phyloP scores from a whole-genome alignment of 2,329 filamentous ascomycete genomes.

The Curvularia verruculosa region DNA sequence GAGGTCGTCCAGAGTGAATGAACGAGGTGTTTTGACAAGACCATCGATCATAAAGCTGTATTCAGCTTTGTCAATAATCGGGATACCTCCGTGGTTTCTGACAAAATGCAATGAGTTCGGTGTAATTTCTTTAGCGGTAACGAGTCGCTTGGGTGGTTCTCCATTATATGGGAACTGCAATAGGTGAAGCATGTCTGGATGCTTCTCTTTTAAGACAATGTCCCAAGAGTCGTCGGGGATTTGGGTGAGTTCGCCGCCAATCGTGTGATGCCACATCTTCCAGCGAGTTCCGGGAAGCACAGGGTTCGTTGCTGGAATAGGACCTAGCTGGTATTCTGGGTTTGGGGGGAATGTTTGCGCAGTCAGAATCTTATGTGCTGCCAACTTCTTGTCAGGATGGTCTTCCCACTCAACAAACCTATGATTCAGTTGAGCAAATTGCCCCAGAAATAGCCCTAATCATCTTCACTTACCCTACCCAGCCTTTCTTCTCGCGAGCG shows the following conservation, averaged over 20 bases:
- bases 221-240: slow-evolving; percentile 63
- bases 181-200: slow-evolving; percentile 54
- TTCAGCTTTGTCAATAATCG: slow-evolving; percentile 64
- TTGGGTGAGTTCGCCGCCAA: slow-evolving; percentile 46
- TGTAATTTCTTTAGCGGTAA: slow-evolving; percentile 63
- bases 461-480: not conserved
- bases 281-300: slow-evolving; percentile 54
- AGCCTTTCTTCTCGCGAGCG: not conserved
- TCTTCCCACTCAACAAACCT: slow-evolving; percentile 58
- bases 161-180: slow-evolving; percentile 58
- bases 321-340: slow-evolving; percentile 53
- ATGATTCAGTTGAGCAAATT: not conserved
- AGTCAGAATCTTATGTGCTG: slow-evolving; percentile 62
- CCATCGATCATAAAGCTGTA: slow-evolving; percentile 65
- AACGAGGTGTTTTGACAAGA: slow-evolving; percentile 64
- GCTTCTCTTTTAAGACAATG: slow-evolving; percentile 53
- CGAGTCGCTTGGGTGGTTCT: slow-evolving; percentile 58
- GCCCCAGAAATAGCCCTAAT: not conserved
- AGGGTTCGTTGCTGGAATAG: slow-evolving; percentile 53
- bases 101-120: slow-evolving; percentile 69
- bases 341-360: slow-evolving; percentile 58
- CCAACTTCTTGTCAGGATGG: slow-evolving; percentile 69
- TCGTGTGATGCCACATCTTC: slow-evolving; percentile 55
- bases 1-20: slow-evolving; percentile 64
- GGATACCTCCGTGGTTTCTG: slow-evolving; percentile 74